A percentile compares a stretch with the other conserved stretches of the same genome.
Evolutionary conservation across 1,139 yeast species (phyloP).

Genomic region (Arxiozyma slooffiae): DNA sequence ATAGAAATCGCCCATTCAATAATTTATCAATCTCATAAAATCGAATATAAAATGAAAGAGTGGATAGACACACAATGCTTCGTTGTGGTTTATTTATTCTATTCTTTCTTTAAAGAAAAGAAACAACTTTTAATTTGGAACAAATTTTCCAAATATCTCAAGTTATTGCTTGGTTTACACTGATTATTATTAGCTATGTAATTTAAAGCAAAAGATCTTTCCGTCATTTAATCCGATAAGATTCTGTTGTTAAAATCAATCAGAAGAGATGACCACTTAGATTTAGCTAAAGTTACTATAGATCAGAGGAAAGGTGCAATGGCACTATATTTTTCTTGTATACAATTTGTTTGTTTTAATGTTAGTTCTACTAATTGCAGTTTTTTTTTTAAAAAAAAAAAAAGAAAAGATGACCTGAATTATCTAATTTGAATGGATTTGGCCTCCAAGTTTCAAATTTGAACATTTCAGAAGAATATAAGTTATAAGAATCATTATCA

Average conservation of each 20-base stretch:
- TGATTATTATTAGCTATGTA: slow-evolving; percentile 17
- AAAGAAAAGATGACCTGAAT: not conserved
- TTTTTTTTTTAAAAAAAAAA: not conserved
- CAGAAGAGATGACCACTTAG: not conserved
- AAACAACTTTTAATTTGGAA: not conserved
- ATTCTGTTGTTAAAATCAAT: slow-evolving; percentile 1
- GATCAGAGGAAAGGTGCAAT: slow-evolving; percentile 7
- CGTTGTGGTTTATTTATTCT: not conserved
- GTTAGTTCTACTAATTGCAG: slow-evolving; percentile 10
- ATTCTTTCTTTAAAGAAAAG: not conserved
- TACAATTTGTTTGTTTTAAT: slow-evolving; percentile 11
- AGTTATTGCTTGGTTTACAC: slow-evolving; percentile 13
- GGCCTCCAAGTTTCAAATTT: not conserved
- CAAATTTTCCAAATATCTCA: not conserved
- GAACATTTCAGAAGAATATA: not conserved
- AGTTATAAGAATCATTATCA: not conserved
- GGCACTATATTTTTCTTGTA: slow-evolving; percentile 12
- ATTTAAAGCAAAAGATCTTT: slow-evolving; percentile 16
- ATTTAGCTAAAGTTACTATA: not conserved
- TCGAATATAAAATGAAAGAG: not conserved
- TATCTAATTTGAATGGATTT: not conserved
- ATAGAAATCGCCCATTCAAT: too few relatives aligned
- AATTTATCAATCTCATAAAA: too few relatives aligned
- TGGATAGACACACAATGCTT: not conserved
- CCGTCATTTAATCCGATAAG: slow-evolving; percentile 10